phyloP scores from a whole-genome alignment of 225 moss, liverwort and hornwort species.

The Bryoerythrophyllum caledonicum region DNA sequence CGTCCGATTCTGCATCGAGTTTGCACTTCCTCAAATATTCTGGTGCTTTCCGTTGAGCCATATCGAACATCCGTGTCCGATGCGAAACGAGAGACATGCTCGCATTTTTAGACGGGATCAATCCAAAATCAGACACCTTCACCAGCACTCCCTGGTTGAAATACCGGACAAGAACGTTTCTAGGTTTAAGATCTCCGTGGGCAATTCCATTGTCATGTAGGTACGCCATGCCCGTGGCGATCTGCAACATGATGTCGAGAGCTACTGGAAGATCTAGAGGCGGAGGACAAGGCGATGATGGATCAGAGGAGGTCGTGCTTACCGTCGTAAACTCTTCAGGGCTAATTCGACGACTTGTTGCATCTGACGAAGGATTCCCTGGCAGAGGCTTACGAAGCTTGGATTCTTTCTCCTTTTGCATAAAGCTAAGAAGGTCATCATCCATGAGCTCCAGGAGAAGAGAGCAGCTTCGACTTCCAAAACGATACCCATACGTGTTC shows the following conservation, averaged over 20 bases:
- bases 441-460: constrained; percentile 36
- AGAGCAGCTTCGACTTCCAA: constrained; percentile 27
- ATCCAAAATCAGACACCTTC: constrained; percentile 31
- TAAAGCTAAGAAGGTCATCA: constrained; percentile 16
- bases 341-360: too few relatives aligned
- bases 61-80: neutral
- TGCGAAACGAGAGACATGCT: neutral
- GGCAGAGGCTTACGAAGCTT: too few relatives aligned
- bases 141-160: neutral
- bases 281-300: constrained; percentile 23
- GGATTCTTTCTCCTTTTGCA: constrained; percentile 11
- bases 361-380: too few relatives aligned
- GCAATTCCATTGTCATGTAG: constrained; percentile 15
- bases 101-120: constrained; percentile 2
- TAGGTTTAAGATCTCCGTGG: constrained; percentile 33
- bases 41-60: constrained; percentile 32
- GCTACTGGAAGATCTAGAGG: neutral
- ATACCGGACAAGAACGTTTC: constrained; percentile 18
- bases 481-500: neutral
- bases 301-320: constrained; percentile 20
- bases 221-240: constrained; percentile 30
- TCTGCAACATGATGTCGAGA: constrained; percentile 12
- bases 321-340: neutral
- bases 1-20: neutral
- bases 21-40: neutral